Conservation (phyloP, 306 rosid genomes). For the Malus domestica region ASM211411v1 NC_041797.1:30391001-30391500, state of each 20-base stretch:
- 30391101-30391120: slow-evolving; percentile 50
- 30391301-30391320: slow-evolving; percentile 67
- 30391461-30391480: background rate
- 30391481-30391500: background rate
- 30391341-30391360: slow-evolving; percentile 55
- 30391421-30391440: slow-evolving; percentile 67
- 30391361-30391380: slow-evolving; percentile 40
- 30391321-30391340: slow-evolving; percentile 48
- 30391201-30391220: background rate
- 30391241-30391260: slow-evolving; percentile 62
- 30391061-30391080: slow-evolving; percentile 72
- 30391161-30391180: slow-evolving; percentile 74
- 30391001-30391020: slow-evolving; percentile 85
- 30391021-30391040: slow-evolving; percentile 67
- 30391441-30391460: slow-evolving; percentile 20
- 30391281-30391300: slow-evolving; percentile 65
- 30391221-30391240: background rate
- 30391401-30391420: slow-evolving; percentile 70
- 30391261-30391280: slow-evolving; percentile 84
- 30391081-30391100: slow-evolving; percentile 53
- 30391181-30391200: slow-evolving; percentile 24
- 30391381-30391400: slow-evolving; percentile 77
- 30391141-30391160: slow-evolving; percentile 60
- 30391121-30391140: slow-evolving; percentile 50
- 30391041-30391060: slow-evolving; percentile 69